Conservation (phyloP, 192 early-diverging fungal genomes). For the Linnemannia exigua region DNA sequence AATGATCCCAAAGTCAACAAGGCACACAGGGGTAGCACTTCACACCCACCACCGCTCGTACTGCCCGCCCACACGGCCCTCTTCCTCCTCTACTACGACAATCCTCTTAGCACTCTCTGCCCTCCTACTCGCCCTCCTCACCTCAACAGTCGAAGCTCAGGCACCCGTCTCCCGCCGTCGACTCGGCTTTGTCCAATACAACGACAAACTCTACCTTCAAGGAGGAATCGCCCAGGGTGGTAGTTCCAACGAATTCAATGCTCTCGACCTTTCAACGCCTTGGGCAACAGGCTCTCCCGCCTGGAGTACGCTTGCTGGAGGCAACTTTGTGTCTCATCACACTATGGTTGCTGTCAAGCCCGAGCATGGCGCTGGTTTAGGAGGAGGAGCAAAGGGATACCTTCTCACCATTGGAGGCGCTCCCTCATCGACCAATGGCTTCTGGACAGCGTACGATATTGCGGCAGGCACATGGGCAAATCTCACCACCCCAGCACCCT, state of each 20-base stretch:
- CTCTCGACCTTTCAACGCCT: constrained; percentile 20
- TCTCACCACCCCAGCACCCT: background rate
- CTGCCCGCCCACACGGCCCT: background rate
- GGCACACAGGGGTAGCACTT: background rate
- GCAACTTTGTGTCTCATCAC: constrained; percentile 28
- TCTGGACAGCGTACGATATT: constrained; percentile 21
- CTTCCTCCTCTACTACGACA: background rate
- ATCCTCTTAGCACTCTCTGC: background rate
- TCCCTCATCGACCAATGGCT: background rate
- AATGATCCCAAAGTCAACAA: background rate
- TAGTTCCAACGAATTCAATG: constrained; percentile 9
- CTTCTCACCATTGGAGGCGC: constrained; percentile 18
- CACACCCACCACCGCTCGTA: background rate
- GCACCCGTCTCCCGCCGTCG: constrained; percentile 10
- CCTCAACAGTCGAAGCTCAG: background rate
- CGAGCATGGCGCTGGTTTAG: constrained; percentile 16
- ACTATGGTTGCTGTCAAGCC: constrained; percentile 10
- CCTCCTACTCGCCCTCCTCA: constrained; percentile 10
- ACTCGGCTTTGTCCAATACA: constrained; percentile 16
- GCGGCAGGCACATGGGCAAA: constrained; percentile 10
- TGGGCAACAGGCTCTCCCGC: constrained; percentile 11
- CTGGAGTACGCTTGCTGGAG: background rate
- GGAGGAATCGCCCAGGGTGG: constrained; percentile 12
- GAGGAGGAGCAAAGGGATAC: constrained; percentile 9
- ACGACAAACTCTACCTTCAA: constrained; percentile 34